Conservation (phyloP, 2,329 filamentous ascomycete genomes). For the Penicillium sp. region DNA sequence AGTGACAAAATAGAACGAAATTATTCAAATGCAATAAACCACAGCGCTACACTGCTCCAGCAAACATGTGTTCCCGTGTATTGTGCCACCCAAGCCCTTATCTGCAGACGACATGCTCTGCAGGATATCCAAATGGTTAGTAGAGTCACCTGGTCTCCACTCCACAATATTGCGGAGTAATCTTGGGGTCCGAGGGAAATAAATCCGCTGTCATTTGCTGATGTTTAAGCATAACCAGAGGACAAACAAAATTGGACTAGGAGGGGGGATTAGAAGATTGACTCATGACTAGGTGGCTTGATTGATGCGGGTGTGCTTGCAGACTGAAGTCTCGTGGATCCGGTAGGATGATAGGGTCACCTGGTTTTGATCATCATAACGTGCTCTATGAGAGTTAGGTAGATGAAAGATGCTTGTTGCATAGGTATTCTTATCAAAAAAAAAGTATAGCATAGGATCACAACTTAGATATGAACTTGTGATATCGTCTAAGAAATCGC, state of each 20-base stretch:
- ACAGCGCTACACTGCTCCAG: not conserved
- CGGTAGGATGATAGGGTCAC: too few relatives aligned
- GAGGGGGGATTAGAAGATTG: too few relatives aligned
- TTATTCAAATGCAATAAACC: not conserved
- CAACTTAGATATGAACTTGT: not conserved
- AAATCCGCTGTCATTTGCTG: not conserved
- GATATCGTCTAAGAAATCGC: not conserved
- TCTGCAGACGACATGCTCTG: not conserved
- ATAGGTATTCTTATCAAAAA: not conserved
- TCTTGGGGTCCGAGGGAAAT: not conserved
- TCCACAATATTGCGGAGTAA: not conserved
- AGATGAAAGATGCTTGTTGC: too few relatives aligned
- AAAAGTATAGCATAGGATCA: not conserved
- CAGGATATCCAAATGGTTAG: not conserved
- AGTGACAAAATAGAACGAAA: too few relatives aligned
- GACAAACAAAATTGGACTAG: not conserved
- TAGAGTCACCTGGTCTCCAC: not conserved
- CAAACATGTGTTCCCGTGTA: not conserved
- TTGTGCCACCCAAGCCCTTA: not conserved
- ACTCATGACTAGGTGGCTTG: too few relatives aligned
- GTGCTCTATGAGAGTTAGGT: too few relatives aligned
- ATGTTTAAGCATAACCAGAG: not conserved
- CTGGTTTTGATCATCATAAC: too few relatives aligned
- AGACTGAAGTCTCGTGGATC: too few relatives aligned
- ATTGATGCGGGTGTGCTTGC: too few relatives aligned